Base-by-base conservation (phyloP, 1,139 yeast genomes). In the Pichia sp. region DNA sequence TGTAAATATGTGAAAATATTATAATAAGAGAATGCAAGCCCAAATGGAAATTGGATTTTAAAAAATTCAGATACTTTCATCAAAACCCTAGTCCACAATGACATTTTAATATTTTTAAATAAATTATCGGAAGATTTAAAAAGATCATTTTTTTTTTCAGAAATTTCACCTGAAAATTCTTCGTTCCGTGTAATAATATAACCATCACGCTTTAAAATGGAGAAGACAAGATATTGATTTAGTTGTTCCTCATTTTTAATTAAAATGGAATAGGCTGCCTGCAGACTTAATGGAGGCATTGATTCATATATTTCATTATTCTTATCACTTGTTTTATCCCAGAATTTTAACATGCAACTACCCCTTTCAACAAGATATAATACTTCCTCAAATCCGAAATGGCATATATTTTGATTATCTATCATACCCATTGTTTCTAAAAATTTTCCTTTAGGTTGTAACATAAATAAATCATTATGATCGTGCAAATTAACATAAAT, bases 281-380 rank as follows among this genome's bases (percentile, higher is more conserved):
- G 84, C 33, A 90, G 66, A 47, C 83, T 76, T 62, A 89, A 62
- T 2, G 80, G 75, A 2, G 61, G 60, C 48, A 9, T 69, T 63
- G 53, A 54, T 18, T 59, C 56, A 9, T 53, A 58, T n/a, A 55
- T 53, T 25, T 56, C 47, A 32, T 56, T 47, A 6, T 46, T 50
- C 2, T 62, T 61, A 49, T 53, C 57, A 18, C 57, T 52, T 7
- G 28, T 27, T 4, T 50, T 53, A 11, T 65, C 65, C 41, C 44
- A 52, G 50, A 71, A 65, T 61, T 72, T 79, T 27, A 86, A 78
- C 30, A 79, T 71, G 63, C 88, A 71, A 2, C 88, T 78, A 0
- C 97, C 97, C 61, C 97, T 72, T 64, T 90, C 96, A 2, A 83
- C 78, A 49, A 90, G 69, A 63, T 89, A 90, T 0, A 88, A 68